phyloP scores from a whole-genome alignment of 1,284 basidiomycete species.

The Irpex sp. region DNA sequence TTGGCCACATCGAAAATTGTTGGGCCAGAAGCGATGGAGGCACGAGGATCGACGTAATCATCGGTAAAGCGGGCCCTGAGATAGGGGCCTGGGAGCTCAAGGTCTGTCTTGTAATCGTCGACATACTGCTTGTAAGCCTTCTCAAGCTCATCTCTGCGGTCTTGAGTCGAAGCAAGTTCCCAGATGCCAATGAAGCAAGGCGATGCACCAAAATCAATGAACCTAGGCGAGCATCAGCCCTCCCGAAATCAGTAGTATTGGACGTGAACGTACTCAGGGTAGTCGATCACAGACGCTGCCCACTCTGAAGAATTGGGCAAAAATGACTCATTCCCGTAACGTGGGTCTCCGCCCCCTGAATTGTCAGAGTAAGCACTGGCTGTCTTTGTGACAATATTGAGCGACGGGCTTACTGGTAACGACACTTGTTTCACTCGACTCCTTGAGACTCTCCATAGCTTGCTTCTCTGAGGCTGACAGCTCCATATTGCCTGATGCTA shows the following conservation, averaged over 20 bases:
- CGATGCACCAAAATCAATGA: neutral
- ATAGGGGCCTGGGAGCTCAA: neutral
- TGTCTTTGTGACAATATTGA: no score
- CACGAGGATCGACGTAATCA: neutral
- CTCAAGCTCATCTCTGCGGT: neutral
- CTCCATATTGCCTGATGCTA: neutral
- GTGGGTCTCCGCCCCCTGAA: neutral
- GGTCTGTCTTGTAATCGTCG: neutral
- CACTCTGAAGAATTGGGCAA: neutral
- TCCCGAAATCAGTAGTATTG: neutral
- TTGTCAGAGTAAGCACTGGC: no score
- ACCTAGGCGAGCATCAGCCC: neutral
- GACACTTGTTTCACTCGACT: no score
- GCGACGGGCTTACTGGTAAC: no score
- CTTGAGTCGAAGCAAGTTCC: neutral
- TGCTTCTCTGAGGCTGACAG: neutral
- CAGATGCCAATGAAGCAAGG: neutral
- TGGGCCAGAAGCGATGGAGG: no score
- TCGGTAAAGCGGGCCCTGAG: neutral
- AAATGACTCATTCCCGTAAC: neutral
- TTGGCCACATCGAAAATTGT: no score
- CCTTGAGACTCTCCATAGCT: neutral
- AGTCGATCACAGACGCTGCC: neutral
- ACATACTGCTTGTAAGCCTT: neutral
- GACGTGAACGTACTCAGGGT: neutral